Evolutionary conservation across 2,329 filamentous ascomycete species (phyloP), one percentile per base, ranked within the genome.

Genomic region (Exutisphaerella laricina): DNA sequence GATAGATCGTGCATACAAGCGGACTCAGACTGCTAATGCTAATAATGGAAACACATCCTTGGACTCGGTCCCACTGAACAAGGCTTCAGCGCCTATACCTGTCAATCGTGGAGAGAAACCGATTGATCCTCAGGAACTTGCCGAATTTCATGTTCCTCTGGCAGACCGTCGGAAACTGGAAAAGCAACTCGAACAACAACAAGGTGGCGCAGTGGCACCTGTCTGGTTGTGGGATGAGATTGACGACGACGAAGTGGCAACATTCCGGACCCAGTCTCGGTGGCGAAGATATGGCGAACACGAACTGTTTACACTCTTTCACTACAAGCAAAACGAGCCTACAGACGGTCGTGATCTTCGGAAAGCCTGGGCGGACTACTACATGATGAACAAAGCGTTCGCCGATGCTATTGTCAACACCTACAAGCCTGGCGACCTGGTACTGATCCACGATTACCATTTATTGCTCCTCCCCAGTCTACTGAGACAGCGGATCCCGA

Each of bases 261-360:
- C 78, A 26, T 72, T 97, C 51, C 85, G 83, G 56, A 85, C 95
- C 56, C 89, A 96, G 69, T 73, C 75, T 22, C 76, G 88, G 51
- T 97, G 92, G 90, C 79, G 88, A 51, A 78, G 85, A 29, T 97
- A 92, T 65, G 88, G 89, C 12, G 88, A 96, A 69, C 82, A 89
- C 60, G 86, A 95, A 57, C 74, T 97, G 20, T 96, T 94, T 69
- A 88, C 87, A 1, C 76, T 96, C 7, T 88, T 96, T 63, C 90
- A 97, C 67, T 97, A 97, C 74, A 94, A 94, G 69, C 87, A 92
- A 60, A 86, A 94, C 60, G 87, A 89, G 63, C 88, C 90, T 1
- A 86, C 82, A 9, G 86, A 96, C 63, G 88, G 88, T 25, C 80
- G 85, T 54, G 80, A 80, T 13, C 86, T 92, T 62, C 81, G 86